phyloP scores from a whole-genome alignment of 495 filamentous ascomycete genomes.

The Xylaria longipes region DNA sequence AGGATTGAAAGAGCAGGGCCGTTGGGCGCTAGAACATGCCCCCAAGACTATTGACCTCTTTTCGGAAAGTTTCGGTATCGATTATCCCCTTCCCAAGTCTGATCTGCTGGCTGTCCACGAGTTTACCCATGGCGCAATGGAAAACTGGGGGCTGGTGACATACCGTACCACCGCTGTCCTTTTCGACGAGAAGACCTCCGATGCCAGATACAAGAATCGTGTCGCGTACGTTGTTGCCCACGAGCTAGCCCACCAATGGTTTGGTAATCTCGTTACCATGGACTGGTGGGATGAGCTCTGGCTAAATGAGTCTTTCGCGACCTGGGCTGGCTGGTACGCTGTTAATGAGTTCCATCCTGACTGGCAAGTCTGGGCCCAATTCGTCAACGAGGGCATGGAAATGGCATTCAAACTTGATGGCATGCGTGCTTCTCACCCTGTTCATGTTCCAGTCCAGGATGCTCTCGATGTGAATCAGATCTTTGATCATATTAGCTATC shows the following conservation, averaged over 20 bases:
- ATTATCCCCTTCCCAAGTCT: constrained; percentile 94
- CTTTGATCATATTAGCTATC: constrained; percentile 93
- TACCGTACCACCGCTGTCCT: constrained; percentile 93
- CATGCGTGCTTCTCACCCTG: constrained; percentile 88
- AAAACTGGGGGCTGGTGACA: constrained; percentile 95
- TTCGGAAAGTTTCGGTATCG: constrained; percentile 90
- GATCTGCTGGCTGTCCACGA: constrained; percentile 96
- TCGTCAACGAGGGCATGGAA: constrained; percentile 91
- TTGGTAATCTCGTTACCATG: constrained; percentile 94
- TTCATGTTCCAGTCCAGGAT: constrained; percentile 89
- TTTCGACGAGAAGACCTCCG: constrained; percentile 89
- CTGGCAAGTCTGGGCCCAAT: constrained; percentile 95
- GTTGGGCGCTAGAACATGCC: constrained; percentile 84
- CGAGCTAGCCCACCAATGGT: constrained; percentile 98
- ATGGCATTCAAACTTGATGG: constrained; percentile 87
- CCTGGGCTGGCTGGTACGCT: constrained; percentile 96
- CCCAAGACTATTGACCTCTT: constrained; percentile 92
- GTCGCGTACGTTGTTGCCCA: constrained; percentile 95
- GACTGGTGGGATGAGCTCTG: constrained; percentile 94
- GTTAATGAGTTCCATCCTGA: constrained; percentile 91
- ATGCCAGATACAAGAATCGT: constrained; percentile 83
- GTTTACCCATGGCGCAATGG: constrained; percentile 71
- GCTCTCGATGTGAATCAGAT: constrained; percentile 95
- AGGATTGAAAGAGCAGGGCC: constrained; percentile 86
- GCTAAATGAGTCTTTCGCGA: constrained; percentile 97